Evolutionary conservation across 2,329 filamentous ascomycete species (phyloP), one percentile per base, ranked within the genome.

Genomic region (Neurospora sp.): DNA sequence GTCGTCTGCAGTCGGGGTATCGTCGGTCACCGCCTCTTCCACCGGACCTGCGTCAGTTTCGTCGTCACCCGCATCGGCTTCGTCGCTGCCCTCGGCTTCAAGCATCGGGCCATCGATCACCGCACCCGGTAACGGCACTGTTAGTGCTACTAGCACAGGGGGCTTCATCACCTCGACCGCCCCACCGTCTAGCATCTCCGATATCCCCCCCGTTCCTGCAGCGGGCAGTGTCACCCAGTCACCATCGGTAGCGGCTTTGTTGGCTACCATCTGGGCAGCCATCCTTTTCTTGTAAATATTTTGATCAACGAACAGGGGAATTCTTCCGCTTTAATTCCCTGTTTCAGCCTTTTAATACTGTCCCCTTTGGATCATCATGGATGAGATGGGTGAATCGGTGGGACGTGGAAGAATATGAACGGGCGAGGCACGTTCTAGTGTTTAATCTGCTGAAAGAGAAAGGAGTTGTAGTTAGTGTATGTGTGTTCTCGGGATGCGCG

Each of bases 81-180:
- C 52, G 28, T 62, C 52, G 15, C 28, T 62, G 15, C 52, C 52
- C 15, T 62, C 23, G 15, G 69, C 67, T 69, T 71, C 70, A 67
- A 67, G 67, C 67, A 36, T 41, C 10, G 10, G 52, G 40, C 8
- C 66, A 62, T 66, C 28, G 43, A 23, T 37, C n/a, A 38, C 66
- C 11, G 8, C 19, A 41, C n/a, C 39, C 65, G 40, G 1, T 28
- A 41, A 68, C 41, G 67, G 69, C 67, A 38, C 66, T 28, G 8
- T n/a, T 10, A 52, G 68, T 19, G 66, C 57, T 23, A 66, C 66
- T 1, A 66, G 52, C 40, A 36, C 67, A 67, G 38, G 23, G 10
- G 23, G n/a, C 10, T 36, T 41, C 15, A 10, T n/a, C 23, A 33
- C 67, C 10, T 36, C 41, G 4, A 36, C 40, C 10, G 46, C 39